Conservation (phyloP, 208 protist genomes). For the Crithidia brevicula region DNA sequence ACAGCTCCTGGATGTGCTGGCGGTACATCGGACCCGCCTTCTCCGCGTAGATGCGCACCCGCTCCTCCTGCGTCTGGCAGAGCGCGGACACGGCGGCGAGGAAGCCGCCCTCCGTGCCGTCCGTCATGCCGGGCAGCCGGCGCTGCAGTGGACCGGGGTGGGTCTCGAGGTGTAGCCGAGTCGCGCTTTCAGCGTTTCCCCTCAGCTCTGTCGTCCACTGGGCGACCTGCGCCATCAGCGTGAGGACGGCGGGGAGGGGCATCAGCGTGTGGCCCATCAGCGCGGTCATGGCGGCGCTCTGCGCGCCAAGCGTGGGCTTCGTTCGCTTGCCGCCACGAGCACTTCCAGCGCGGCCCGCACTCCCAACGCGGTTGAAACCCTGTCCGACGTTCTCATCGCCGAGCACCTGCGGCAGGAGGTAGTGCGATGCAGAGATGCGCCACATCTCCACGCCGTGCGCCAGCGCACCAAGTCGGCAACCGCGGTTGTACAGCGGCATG, state of each 20-base stretch:
- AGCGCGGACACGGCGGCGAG: constrained; percentile 33
- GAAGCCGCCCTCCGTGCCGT: constrained; percentile 48
- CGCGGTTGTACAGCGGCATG: constrained; percentile 65
- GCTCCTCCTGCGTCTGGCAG: constrained; percentile 54
- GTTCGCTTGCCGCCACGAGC: constrained; percentile 1
- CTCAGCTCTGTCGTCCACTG: constrained; percentile 46
- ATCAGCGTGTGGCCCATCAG: constrained; percentile 22
- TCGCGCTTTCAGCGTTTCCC: constrained; percentile 29
- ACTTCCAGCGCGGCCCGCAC: constrained; percentile 5
- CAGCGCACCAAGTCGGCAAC: constrained; percentile 59
- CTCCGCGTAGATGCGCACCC: constrained; percentile 43
- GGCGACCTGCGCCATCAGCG: constrained; percentile 45
- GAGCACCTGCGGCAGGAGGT: constrained; percentile 31
- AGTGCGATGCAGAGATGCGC: constrained; percentile 63
- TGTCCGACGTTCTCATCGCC: constrained; percentile 12
- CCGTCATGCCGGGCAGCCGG: constrained; percentile 50
- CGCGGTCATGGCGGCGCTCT: constrained; percentile 6
- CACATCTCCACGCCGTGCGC: constrained; percentile 67
- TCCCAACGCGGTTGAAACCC: constrained; percentile 8
- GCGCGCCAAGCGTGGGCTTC: constrained; percentile 9
- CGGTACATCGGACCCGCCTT: constrained; percentile 53
- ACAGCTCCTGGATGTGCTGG: constrained; percentile 73
- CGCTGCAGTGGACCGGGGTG: constrained; percentile 51
- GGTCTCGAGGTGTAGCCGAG: constrained; percentile 49
- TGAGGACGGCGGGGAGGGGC: constrained; percentile 42